Evolutionary conservation across 352 stramenopile species (phyloP), one percentile per base, ranked within the genome.

Genomic region (Phytophthora hibernalis): DNA sequence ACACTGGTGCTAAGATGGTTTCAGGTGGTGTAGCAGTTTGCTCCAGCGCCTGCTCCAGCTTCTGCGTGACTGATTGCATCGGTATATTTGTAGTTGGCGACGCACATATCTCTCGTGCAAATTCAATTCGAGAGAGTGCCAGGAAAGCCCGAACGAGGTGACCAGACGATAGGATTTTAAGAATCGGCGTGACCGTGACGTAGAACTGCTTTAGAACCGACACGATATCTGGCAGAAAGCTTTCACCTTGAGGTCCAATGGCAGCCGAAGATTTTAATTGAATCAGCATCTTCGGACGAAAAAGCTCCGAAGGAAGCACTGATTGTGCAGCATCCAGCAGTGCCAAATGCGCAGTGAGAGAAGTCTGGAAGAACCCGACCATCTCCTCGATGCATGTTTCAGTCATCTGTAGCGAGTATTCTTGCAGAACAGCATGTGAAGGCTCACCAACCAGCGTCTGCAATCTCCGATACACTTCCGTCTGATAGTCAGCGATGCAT

Each of bases 11-110:
- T 4, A 90, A 67, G 5, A 82, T 68, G 13, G 43, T 49, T 5
- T 83, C 73, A 1, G 70, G 61, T 13, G 65, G 28, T 20, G 51
- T 22, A 47, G 61, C 13, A 11, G 52, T 49, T 13, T 65, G 42
- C 40, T 90, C 78, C 28, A 86, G 50, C 1, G 59, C 50, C 31
- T 77, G 42, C 35, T 90, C 76, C 20, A 90, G 37, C 8, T 68
- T 70, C 35, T 86, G 66, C 0, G 78, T 90, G 22, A 87, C 60
- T 10, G 31, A 5, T 49, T 74, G 57, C 71, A 90, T 85, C n/a
- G 54, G 52, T 26, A 38, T 28, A 40, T 90, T 86, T 11, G 43
- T 45, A 18, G 59, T 50, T 22, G 62, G 30, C 0, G 71, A 79
- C 8, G 54, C 52, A 57, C 72, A 79, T 9, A 65, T 58, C 53